Conservation (phyloP, 2,329 filamentous ascomycete genomes). For the Claviceps maximensis region DNA sequence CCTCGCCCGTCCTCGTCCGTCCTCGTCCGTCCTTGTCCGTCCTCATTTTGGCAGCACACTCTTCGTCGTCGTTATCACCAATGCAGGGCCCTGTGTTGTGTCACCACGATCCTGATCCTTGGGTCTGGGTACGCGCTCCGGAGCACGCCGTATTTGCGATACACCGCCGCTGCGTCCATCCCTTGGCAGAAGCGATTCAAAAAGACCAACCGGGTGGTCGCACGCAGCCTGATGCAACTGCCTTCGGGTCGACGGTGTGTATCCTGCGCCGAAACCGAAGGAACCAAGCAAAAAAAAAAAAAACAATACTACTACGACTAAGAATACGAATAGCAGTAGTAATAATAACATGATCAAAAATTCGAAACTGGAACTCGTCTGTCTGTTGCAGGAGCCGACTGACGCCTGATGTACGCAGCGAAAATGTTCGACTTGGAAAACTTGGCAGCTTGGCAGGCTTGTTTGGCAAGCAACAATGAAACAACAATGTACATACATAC, state of each 20-base stretch:
- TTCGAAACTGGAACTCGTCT: too few species aligned
- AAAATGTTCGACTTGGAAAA: too few species aligned
- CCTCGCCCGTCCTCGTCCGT: neutral
- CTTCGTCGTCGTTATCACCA: neutral
- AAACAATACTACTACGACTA: too few species aligned
- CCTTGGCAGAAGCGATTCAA: neutral
- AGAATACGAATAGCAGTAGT: too few species aligned
- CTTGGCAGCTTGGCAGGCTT: neutral
- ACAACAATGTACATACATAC: too few species aligned
- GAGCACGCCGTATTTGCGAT: neutral
- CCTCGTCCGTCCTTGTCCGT: neutral
- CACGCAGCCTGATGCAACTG: neutral
- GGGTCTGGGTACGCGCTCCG: neutral
- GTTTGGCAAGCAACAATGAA: too few species aligned
- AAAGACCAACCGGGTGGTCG: slow-evolving; percentile 1
- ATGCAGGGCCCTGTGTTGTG: slow-evolving; percentile 2
- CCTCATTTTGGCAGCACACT: neutral
- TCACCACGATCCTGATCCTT: neutral
- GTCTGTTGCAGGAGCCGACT: too few species aligned
- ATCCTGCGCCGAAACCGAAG: neutral
- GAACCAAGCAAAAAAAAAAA: neutral
- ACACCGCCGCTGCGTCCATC: neutral
- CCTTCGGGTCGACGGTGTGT: neutral
- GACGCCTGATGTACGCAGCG: too few species aligned
- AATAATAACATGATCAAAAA: too few species aligned